Evolutionary conservation across 106 monocot genomes (phyloP).

Genomic region (Dendrobium nobile): DNA sequence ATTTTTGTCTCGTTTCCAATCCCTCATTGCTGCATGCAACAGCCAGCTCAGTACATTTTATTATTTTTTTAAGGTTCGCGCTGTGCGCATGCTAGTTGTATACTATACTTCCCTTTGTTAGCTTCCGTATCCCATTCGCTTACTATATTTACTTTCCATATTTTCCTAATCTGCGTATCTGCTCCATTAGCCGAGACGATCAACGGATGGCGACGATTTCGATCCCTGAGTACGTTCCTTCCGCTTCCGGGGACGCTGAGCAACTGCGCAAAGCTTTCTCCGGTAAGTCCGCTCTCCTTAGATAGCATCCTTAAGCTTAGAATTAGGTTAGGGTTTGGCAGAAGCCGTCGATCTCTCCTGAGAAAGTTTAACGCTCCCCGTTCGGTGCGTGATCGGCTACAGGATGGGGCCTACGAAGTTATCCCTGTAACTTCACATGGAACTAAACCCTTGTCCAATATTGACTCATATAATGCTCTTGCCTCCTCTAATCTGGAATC

Average conservation of each 20-base stretch:
- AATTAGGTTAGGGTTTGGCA: neutral
- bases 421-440: constrained; percentile 84
- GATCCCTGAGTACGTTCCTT: constrained; percentile 38
- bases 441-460: constrained; percentile 72
- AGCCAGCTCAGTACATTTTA: too few species aligned
- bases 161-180: neutral
- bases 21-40: too few species aligned
- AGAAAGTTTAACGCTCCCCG: neutral
- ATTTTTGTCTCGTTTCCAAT: too few species aligned
- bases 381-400: neutral
- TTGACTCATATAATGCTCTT: constrained; percentile 57
- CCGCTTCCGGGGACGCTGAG: constrained; percentile 51
- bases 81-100: neutral
- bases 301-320: neutral
- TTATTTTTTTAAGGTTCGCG: neutral
- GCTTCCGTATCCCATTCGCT: neutral
- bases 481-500: constrained; percentile 85
- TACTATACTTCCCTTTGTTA: neutral
- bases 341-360: neutral
- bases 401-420: constrained; percentile 95
- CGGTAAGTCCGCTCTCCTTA: constrained; percentile 18
- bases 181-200: neutral
- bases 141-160: neutral
- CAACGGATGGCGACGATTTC: constrained; percentile 46
- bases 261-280: constrained; percentile 65